These are phyloP conservation scores for Candolleomyces eurysporus DNA, from an alignment of 768 basidiomycete genomes.

Conservation along the genomic window DNA sequence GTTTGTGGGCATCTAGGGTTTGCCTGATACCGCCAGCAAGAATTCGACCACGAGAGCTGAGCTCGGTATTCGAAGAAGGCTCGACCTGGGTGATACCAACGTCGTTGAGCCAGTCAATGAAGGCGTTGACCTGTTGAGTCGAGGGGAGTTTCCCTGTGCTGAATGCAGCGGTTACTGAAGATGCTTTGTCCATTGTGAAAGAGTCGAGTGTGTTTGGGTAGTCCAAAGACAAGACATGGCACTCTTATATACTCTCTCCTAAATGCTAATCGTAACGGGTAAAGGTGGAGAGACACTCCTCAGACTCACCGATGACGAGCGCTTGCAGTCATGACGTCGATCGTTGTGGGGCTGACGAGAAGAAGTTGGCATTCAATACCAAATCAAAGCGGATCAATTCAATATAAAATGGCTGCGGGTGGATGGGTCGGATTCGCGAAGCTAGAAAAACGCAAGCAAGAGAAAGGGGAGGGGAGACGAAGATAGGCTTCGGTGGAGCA, in stretches of 20 bases:
- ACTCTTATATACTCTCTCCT: not conserved
- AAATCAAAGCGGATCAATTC: not conserved
- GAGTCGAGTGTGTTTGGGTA: not conserved
- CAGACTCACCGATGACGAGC: not conserved
- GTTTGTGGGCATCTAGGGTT: slow-evolving; percentile 58
- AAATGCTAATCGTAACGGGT: not conserved
- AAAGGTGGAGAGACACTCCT: not conserved
- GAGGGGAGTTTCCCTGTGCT: slow-evolving; percentile 70
- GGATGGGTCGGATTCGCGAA: too few species aligned
- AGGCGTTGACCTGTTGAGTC: slow-evolving; percentile 51
- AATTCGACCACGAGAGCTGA: slow-evolving; percentile 54
- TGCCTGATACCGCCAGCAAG: slow-evolving; percentile 50
- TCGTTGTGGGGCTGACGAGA: not conserved
- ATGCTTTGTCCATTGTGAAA: slow-evolving; percentile 56
- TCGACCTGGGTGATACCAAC: slow-evolving; percentile 48
- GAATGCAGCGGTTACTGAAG: slow-evolving; percentile 64
- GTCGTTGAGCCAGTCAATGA: slow-evolving; percentile 55
- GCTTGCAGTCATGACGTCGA: not conserved
- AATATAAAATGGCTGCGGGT: too few species aligned
- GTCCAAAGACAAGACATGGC: not conserved
- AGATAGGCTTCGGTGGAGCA: too few species aligned
- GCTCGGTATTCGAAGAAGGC: slow-evolving; percentile 34
- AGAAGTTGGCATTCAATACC: not conserved
- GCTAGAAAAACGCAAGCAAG: too few species aligned
- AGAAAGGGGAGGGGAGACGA: too few species aligned